These are phyloP conservation scores for Cladosporium sp. DNA, from an alignment of 2,329 filamentous ascomycete genomes.

Conservation along the genomic window DNA sequence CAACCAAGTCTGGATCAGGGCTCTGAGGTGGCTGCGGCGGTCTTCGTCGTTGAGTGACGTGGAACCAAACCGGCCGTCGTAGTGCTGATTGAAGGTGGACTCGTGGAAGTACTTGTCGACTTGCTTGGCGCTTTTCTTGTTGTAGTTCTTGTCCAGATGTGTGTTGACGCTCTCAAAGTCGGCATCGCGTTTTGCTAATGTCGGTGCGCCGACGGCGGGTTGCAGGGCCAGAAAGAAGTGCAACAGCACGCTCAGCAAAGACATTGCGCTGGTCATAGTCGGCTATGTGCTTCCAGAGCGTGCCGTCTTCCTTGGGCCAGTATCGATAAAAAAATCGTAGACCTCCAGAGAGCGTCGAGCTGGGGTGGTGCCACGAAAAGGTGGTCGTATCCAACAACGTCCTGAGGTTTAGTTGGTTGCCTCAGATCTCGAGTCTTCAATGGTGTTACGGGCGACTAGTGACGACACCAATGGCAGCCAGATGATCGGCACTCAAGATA, in stretches of 20 bases:
- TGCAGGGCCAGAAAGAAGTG: slow-evolving; percentile 7
- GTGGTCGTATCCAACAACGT: no score
- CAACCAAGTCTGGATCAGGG: slow-evolving; percentile 51
- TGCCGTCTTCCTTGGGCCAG: no score
- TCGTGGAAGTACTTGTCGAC: slow-evolving; percentile 47
- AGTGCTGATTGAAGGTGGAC: slow-evolving; percentile 48
- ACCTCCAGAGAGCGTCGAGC: no score
- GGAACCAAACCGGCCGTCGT: slow-evolving; percentile 51
- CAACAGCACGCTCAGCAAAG: not conserved
- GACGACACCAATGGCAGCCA: slow-evolving; percentile 2
- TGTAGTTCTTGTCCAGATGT: slow-evolving; percentile 35
- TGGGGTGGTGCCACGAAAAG: no score
- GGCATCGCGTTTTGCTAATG: slow-evolving; percentile 28
- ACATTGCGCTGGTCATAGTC: not conserved
- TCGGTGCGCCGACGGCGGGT: slow-evolving; percentile 5
- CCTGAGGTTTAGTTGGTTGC: no score
- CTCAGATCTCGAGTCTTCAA: no score
- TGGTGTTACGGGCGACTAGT: not conserved
- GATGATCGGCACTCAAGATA: not conserved
- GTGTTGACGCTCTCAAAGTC: slow-evolving; percentile 41
- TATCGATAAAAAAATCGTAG: no score
- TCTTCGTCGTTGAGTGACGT: slow-evolving; percentile 41
- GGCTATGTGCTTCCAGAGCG: no score
- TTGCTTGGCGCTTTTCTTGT: slow-evolving; percentile 26
- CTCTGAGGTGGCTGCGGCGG: slow-evolving; percentile 42